These are phyloP conservation scores for Phanerochaete carnosa DNA, from an alignment of 768 basidiomycete genomes.

Conservation along the genomic window DNA sequence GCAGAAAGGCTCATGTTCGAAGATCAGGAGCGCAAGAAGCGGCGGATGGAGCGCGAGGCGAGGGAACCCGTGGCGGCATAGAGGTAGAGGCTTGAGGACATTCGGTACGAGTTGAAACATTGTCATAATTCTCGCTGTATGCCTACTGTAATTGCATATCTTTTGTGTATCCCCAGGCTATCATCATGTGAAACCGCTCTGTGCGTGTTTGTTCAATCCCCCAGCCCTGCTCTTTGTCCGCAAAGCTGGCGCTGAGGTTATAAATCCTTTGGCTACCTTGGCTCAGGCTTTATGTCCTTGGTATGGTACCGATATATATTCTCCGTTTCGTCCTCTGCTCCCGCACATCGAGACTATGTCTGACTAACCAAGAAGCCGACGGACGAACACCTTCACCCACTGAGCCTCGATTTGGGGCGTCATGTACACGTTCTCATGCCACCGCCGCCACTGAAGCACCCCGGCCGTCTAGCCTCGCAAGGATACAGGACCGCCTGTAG, in stretches of 20 bases:
- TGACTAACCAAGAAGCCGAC: background rate
- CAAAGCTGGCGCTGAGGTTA: background rate
- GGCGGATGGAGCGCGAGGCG: conserved; percentile 61
- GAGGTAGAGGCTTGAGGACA: background rate
- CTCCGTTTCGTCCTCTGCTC: background rate
- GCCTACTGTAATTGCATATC: background rate
- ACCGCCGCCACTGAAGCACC: background rate
- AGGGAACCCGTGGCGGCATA: conserved; percentile 9
- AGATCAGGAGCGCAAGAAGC: conserved; percentile 86
- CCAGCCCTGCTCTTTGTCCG: background rate
- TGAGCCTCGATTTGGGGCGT: background rate
- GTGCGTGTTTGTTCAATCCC: background rate
- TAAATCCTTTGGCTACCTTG: background rate
- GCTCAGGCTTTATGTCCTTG: background rate
- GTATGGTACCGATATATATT: background rate
- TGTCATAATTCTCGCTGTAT: conserved; percentile 1
- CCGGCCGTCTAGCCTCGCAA: background rate
- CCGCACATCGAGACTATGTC: background rate
- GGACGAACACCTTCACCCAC: background rate
- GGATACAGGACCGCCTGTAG: background rate
- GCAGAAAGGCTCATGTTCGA: conserved; percentile 86
- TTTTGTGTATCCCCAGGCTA: background rate
- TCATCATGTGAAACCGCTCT: background rate
- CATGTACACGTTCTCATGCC: background rate
- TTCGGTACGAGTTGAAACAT: conserved; percentile 1